These are phyloP conservation scores for Taphrina wiesneri DNA, from an alignment of 1,139 yeast species.

Conservation along the genomic window DNA sequence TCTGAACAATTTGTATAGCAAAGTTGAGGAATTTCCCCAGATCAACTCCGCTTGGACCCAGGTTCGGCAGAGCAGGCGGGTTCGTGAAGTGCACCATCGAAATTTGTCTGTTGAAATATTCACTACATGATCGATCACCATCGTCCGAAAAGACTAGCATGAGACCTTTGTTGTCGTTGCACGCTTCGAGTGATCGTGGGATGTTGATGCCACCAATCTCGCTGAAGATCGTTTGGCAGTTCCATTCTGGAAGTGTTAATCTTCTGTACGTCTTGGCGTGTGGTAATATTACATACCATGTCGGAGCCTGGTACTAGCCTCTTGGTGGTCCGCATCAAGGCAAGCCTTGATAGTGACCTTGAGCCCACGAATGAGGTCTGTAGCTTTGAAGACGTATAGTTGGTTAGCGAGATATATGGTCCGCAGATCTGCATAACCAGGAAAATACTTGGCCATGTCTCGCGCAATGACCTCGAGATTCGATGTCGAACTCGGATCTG, in stretches of 20 bases:
- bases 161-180: constrained; percentile 24
- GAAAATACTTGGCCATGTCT: constrained; percentile 2
- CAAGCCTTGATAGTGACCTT: constrained; percentile 11
- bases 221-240: constrained; percentile 8
- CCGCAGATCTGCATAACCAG: neutral
- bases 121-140: constrained; percentile 4
- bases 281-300: constrained; percentile 11
- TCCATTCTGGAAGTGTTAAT: constrained; percentile 8
- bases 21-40: constrained; percentile 11
- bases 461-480: neutral
- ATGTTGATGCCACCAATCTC: constrained; percentile 9
- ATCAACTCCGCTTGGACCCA: constrained; percentile 5
- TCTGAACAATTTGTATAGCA: constrained; percentile 24
- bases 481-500: neutral
- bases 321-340: constrained; percentile 6
- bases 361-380: neutral
- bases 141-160: constrained; percentile 25
- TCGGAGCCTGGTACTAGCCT: constrained; percentile 12
- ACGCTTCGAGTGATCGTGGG: constrained; percentile 20
- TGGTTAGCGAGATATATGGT: constrained; percentile 15
- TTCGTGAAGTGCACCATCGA: neutral
- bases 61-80: neutral
- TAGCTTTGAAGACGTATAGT: constrained; percentile 1
- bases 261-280: neutral
- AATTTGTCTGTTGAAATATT: constrained; percentile 5